Evolutionary conservation across 1,139 yeast genomes (phyloP).

Genomic region (Lodderomyces orthopsilosis): DNA sequence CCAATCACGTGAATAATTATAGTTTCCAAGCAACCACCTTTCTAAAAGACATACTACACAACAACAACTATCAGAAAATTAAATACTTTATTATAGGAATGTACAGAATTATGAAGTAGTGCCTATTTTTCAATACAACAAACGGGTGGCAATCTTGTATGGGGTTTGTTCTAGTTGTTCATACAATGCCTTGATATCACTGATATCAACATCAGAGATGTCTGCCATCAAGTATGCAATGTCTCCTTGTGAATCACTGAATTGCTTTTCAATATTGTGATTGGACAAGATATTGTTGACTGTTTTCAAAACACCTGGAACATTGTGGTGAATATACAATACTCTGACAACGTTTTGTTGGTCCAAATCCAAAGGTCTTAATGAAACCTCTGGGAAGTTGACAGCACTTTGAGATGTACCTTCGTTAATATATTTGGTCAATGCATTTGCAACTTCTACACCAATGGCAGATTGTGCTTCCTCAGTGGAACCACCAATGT

Average conservation of each 20-base stretch:
- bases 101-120: neutral
- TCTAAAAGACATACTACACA: neutral
- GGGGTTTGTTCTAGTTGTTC: constrained; percentile 88
- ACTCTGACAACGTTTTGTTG: constrained; percentile 90
- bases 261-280: constrained; percentile 97
- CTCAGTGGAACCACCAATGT: constrained; percentile 98
- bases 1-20: neutral
- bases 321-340: constrained; percentile 93
- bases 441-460: constrained; percentile 84
- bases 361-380: constrained; percentile 86
- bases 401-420: constrained; percentile 97
- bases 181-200: constrained; percentile 81
- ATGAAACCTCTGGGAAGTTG: constrained; percentile 96
- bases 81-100: constrained; percentile 2
- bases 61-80: too few relatives aligned
- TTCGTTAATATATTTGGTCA: constrained; percentile 90
- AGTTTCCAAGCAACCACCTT: too few relatives aligned
- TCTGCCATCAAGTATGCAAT: constrained; percentile 98
- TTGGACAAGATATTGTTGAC: constrained; percentile 93
- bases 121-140: constrained; percentile 59
- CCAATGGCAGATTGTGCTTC: constrained; percentile 99
- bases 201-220: constrained; percentile 78
- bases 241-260: constrained; percentile 92
- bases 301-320: constrained; percentile 97
- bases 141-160: constrained; percentile 86